Evolutionary conservation across 345 rosid genomes (phyloP).

Genomic region (Linum lewisii): DNA sequence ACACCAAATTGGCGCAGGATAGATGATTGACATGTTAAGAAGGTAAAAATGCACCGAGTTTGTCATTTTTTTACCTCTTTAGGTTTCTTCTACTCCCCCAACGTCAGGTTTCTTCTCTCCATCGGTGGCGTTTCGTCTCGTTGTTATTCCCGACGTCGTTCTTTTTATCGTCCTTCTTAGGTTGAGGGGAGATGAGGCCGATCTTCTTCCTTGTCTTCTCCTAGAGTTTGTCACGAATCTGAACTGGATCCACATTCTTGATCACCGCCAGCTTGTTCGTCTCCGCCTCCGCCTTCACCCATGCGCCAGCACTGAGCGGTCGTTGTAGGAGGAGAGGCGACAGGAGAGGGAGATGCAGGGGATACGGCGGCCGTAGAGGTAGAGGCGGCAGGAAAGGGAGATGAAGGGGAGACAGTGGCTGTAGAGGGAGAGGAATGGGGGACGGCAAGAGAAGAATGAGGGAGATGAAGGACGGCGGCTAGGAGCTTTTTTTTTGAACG

Average conservation of each 20-base stretch:
- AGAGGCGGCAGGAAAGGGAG: too few relatives aligned
- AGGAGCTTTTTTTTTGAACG: too few relatives aligned
- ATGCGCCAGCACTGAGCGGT: constrained; percentile 65
- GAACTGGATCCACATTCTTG: constrained; percentile 62
- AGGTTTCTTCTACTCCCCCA: constrained; percentile 28
- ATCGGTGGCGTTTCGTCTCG: constrained; percentile 11
- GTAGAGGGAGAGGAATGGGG: too few relatives aligned
- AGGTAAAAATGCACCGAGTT: not conserved
- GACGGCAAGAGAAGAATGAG: too few relatives aligned
- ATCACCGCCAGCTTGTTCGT: constrained; percentile 52
- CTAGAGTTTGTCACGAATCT: constrained; percentile 36
- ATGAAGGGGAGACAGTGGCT: too few relatives aligned
- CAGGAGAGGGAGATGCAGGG: too few relatives aligned
- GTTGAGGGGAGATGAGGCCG: constrained; percentile 66
- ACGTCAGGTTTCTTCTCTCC: constrained; percentile 6
- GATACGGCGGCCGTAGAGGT: too few relatives aligned
- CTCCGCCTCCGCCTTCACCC: constrained; percentile 42
- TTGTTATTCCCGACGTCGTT: constrained; percentile 1
- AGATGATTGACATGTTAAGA: not conserved
- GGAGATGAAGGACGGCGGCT: too few relatives aligned
- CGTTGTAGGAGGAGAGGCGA: too few relatives aligned
- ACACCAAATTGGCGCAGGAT: not conserved
- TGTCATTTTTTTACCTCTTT: constrained; percentile 39
- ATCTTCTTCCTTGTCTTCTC: constrained; percentile 49
- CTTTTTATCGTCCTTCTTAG: constrained; percentile 39